Evolutionary conservation across 345 rosid species (phyloP), one percentile per base, ranked within the genome.

Genomic region (Sapria himalayana): DNA sequence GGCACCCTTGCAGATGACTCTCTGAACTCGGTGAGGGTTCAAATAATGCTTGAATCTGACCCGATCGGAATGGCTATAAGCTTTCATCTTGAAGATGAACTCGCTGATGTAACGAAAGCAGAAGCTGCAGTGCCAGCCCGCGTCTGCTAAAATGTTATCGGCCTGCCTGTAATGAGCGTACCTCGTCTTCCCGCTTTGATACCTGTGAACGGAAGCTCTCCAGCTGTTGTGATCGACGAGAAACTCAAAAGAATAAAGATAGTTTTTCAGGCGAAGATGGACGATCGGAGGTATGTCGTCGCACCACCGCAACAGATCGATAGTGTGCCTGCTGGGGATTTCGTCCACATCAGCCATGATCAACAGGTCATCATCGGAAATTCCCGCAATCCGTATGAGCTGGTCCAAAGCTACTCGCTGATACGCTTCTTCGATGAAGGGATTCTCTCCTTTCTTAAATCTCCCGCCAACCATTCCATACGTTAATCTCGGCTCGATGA

Each of bases 261-360:
- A 81, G 37, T 81, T 81, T 60, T 69, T 74, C 23, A 81, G 62
- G 49, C 70, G 68, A n/a, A 81, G 71, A 41, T 81, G 94, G 18
- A 81, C 69, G 25, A 81, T 33, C 9, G 54, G 59, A n/a, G 94
- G 94, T 37, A 46, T 72, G 37, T 70, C 76, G 19, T 74, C 82
- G 12, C 91, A 81, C 91, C 94, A 81, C 34, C 85, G 60, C 37
- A 81, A 61, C 45, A 81, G 85, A 50, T 81, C 72, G 49, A 81
- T 74, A 3, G 91, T 81, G 49, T 81, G 94, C 19, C 79, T 55
- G 39, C 91, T 81, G 7, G 94, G 94, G 3, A 81, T 81, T 75
- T 81, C 94, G 52, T 81, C 93, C 18, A 77, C 85, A 47, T 81
- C 94, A 6, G 91, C 77, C 85, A 81, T 81, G 29, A 78, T 78